Base-by-base conservation (phyloP, 2,329 filamentous ascomycete genomes). In the Talaromyces islandicus region DNA sequence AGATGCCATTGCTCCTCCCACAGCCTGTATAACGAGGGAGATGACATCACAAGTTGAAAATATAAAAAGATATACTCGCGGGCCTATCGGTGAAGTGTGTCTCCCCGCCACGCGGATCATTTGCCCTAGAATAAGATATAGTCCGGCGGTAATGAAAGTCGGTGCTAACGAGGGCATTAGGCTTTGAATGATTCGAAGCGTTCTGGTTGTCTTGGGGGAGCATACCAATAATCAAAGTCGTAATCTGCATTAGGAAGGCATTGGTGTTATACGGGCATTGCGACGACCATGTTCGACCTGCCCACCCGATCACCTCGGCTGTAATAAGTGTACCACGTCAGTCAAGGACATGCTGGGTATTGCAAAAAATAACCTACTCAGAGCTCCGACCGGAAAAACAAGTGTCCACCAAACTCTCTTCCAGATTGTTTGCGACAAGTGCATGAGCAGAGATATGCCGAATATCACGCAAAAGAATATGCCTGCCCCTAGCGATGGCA, bases 1-100 rank as follows among this genome's bases (percentile, higher is more conserved):
- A 29, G 77, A 77, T 19, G 79, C 80, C 21, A 85, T 66, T 30
- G 78, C 83, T 32, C 83, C 83, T 29, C 83, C 83, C 7, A 79
- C 74, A 25, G 81, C 83, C 71, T 85, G 83, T 32, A 85, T 73
- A 58, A 77, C 71, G 38, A 85, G 80, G 7, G 81, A 84, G 60
- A 84, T 58, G 32, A 84, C 61, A 60, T 84, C 82, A 66, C 76
- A 78, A 41, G 79, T 79, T 66, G 83, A 81, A 67, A 82, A 82
- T 63, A 81, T 73, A 67, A 74, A 76, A 56, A 79, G 73, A 63
- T 81, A 82, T 56, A 75, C 68, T 32, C 66, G 74, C 1, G 80
- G 73, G 4, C 68, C 68, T 12, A 82, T 66, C 41, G 77, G 64
- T 27, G 77, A 80, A 57, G 76, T 78, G 57, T 77, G 61, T 2